Conservation (phyloP, 306 rosid genomes). For the Cucurbita moschata region DNA sequence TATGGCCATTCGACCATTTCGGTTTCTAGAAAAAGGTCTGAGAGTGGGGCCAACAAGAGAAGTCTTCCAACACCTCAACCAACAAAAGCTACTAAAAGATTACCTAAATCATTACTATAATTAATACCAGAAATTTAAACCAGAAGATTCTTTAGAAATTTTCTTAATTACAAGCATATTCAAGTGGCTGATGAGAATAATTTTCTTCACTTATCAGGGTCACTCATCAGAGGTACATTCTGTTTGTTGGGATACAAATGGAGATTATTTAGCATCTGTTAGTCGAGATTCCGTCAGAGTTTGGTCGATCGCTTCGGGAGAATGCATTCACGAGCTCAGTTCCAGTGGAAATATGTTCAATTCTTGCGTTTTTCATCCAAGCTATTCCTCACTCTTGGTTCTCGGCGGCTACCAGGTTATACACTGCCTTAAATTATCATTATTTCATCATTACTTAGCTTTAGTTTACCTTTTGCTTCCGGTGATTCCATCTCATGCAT, state of each 20-base stretch:
- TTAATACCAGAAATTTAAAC: background rate
- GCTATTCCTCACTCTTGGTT: slow-evolving; percentile 72
- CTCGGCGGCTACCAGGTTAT: slow-evolving; percentile 85
- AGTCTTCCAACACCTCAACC: background rate
- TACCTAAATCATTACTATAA: background rate
- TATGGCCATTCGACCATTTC: background rate
- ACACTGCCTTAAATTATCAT: slow-evolving; percentile 4
- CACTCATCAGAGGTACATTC: slow-evolving; percentile 50
- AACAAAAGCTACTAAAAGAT: background rate
- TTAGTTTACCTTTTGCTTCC: background rate
- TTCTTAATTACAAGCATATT: background rate
- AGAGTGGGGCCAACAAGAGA: background rate
- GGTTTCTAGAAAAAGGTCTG: background rate
- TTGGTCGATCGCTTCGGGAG: slow-evolving; percentile 65
- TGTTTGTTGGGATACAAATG: slow-evolving; percentile 69
- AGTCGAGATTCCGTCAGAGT: slow-evolving; percentile 75
- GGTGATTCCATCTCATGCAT: background rate
- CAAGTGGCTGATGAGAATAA: slow-evolving; percentile 10
- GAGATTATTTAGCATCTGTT: slow-evolving; percentile 71
- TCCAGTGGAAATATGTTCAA: slow-evolving; percentile 65
- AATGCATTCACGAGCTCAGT: slow-evolving; percentile 69
- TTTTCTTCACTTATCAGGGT: slow-evolving; percentile 35
- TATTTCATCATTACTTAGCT: background rate
- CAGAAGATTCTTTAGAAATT: background rate
- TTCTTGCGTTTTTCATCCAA: slow-evolving; percentile 75